A percentile compares a stretch with the other conserved stretches of the same genome.
Conservation (phyloP, 2,329 filamentous ascomycete genomes). For the Alternaria sp. region DNA sequence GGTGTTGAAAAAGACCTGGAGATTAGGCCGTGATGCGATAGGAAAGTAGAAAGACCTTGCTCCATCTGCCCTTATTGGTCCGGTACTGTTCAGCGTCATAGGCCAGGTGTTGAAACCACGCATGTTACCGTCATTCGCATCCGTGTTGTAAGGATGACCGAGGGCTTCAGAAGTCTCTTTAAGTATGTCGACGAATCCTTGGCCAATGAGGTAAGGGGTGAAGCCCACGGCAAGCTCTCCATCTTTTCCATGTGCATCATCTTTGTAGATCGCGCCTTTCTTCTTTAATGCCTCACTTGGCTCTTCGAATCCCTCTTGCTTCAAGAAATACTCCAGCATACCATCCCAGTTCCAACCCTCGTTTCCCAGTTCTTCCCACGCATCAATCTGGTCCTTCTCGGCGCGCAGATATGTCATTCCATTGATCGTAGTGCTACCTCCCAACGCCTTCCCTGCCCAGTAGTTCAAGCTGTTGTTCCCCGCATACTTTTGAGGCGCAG, state of each 20-base stretch:
- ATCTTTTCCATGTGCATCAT: conserved; percentile 29
- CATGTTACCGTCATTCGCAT: conserved; percentile 56
- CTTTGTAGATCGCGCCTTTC: conserved; percentile 38
- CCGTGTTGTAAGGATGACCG: conserved; percentile 52
- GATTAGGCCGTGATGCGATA: conserved; percentile 51
- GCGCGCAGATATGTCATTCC: conserved; percentile 51
- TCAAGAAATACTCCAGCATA: conserved; percentile 40
- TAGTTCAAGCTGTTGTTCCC: conserved; percentile 39
- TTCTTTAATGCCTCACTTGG: conserved; percentile 27
- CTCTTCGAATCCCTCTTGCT: conserved; percentile 37
- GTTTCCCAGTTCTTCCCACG: conserved; percentile 47
- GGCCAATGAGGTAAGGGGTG: conserved; percentile 35
- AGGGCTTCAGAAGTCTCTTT: conserved; percentile 49
- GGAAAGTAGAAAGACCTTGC: conserved; percentile 60
- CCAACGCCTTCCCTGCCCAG: conserved; percentile 55
- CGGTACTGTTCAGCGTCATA: conserved; percentile 52
- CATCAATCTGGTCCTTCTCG: conserved; percentile 45
- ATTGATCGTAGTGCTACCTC: conserved; percentile 57
- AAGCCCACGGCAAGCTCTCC: conserved; percentile 43
- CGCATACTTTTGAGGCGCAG: conserved; percentile 51
- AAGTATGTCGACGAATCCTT: conserved; percentile 40
- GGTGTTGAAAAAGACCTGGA: conserved; percentile 56
- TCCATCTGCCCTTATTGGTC: conserved; percentile 56
- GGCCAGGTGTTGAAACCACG: conserved; percentile 56
- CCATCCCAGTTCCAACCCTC: conserved; percentile 46